Evolutionary conservation across 1,284 basidiomycete genomes (phyloP).

Genomic region (Boletus subluridellus): DNA sequence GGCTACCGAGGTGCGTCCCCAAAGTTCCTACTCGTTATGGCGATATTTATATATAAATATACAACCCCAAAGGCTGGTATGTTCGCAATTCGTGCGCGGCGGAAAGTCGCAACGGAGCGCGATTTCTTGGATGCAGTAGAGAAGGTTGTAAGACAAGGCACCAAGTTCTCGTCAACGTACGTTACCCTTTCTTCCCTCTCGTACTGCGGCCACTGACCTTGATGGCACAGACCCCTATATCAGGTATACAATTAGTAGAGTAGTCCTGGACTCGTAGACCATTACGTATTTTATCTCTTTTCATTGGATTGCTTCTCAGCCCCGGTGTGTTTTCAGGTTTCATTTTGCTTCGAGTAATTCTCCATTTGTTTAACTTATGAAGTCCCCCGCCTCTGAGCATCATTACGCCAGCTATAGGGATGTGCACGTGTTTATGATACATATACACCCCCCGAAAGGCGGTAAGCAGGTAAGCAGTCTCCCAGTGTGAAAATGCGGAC

Average conservation of each 20-base stretch:
- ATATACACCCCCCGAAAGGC: too few species aligned
- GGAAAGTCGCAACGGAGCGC: slow-evolving; percentile 96
- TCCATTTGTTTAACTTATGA: too few species aligned
- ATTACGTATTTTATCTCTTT: slow-evolving; percentile 20
- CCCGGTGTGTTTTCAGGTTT: background rate
- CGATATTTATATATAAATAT: background rate
- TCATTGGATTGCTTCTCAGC: background rate
- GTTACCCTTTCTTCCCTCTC: slow-evolving; percentile 1
- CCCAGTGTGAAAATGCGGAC: too few species aligned
- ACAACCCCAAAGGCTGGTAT: slow-evolving; percentile 74
- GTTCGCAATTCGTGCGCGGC: slow-evolving; percentile 96
- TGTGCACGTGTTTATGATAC: too few species aligned
- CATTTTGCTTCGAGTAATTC: too few species aligned
- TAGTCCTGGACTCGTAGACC: slow-evolving; percentile 8
- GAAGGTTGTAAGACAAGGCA: slow-evolving; percentile 96
- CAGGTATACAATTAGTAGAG: slow-evolving; percentile 67
- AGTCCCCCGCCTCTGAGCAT: too few species aligned
- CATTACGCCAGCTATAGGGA: too few species aligned
- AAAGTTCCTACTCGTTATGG: background rate
- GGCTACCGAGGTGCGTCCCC: slow-evolving; percentile 77
- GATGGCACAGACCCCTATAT: slow-evolving; percentile 53
- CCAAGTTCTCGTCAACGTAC: slow-evolving; percentile 75
- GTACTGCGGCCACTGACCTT: slow-evolving; percentile 12
- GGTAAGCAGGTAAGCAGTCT: too few species aligned
- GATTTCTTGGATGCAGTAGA: slow-evolving; percentile 98